Evolutionary conservation across 2,329 filamentous ascomycete genomes (phyloP).

Genomic region (Verticillium isaacii): DNA sequence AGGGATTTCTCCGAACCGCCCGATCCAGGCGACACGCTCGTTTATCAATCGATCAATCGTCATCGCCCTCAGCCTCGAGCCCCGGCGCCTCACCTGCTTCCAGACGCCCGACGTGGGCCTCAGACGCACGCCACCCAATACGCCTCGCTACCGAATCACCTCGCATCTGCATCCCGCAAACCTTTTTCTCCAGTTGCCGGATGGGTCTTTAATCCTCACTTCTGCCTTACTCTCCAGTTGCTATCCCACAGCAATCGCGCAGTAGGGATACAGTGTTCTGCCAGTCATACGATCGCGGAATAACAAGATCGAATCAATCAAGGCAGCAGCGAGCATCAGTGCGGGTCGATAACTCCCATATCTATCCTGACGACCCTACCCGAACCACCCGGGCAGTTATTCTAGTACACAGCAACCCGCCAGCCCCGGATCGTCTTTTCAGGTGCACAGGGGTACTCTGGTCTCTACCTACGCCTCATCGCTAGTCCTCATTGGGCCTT

Average conservation of each 20-base stretch:
- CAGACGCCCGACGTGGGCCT: neutral
- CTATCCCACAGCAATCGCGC: neutral
- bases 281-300: neutral
- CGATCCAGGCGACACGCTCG: neutral
- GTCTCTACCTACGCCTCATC: conserved; percentile 24
- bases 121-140: neutral
- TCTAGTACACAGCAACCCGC: neutral
- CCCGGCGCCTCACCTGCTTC: neutral
- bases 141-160: neutral
- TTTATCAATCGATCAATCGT: neutral
- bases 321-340: neutral
- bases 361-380: neutral
- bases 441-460: neutral
- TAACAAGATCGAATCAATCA: neutral
- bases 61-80: neutral
- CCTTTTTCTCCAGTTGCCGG: neutral
- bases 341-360: neutral
- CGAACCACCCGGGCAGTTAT: neutral
- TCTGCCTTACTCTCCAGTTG: neutral
- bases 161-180: neutral
- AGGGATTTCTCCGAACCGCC: neutral
- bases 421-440: neutral
- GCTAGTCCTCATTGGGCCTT: conserved; percentile 31
- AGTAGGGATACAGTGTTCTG: neutral
- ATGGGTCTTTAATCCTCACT: neutral